Percentiles rank a stretch among this genome's conserved stretches.
Conservation (phyloP, 2,329 filamentous ascomycete genomes). For the Colletotrichum destructivum region DNA sequence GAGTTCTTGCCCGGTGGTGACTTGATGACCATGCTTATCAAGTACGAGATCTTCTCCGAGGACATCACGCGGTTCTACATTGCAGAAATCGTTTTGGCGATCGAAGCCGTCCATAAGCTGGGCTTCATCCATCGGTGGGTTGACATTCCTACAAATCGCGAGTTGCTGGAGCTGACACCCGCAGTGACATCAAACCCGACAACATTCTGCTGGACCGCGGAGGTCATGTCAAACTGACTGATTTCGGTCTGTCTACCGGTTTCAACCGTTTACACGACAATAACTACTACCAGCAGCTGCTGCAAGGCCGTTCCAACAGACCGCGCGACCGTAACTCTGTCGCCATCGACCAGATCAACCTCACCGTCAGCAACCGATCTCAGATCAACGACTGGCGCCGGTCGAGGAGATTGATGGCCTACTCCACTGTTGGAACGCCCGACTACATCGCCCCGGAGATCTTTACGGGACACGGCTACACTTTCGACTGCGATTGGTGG, state of each 20-base stretch:
- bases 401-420: conserved; percentile 94
- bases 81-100: conserved; percentile 97
- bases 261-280: conserved; percentile 99
- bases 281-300: conserved; percentile 96
- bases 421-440: conserved; percentile 97
- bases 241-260: conserved; percentile 97
- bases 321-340: conserved; percentile 91
- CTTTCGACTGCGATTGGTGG: conserved; percentile 99
- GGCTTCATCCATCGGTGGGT: conserved; percentile 97
- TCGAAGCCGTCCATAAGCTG: conserved; percentile 97
- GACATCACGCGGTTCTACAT: conserved; percentile 99
- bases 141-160: background rate
- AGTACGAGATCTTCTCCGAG: conserved; percentile 99
- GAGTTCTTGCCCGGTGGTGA: conserved; percentile 98
- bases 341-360: conserved; percentile 96
- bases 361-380: conserved; percentile 96
- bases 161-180: conserved; percentile 11
- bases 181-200: conserved; percentile 97
- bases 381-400: conserved; percentile 99
- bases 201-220: conserved; percentile 97
- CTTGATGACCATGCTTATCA: conserved; percentile 99
- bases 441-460: conserved; percentile 99
- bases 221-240: conserved; percentile 97
- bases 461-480: conserved; percentile 96
- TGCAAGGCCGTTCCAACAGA: conserved; percentile 83